Evolutionary conservation across 768 basidiomycete genomes (phyloP), one percentile per base, ranked within the genome.

Genomic region (Suillus subaureus): DNA sequence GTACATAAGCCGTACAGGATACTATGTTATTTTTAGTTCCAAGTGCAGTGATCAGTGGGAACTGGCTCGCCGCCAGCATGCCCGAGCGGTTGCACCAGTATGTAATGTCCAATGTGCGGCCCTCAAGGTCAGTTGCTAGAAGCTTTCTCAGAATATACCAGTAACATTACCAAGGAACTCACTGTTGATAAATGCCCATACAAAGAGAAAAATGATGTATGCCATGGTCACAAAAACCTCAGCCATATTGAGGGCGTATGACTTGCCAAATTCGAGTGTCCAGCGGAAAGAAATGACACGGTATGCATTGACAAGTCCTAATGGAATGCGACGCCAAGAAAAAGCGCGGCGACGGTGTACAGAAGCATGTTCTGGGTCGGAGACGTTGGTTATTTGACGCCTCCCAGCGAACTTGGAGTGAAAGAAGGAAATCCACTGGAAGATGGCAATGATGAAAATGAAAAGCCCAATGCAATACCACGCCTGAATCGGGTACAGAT

Each of bases 21-120:
- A 86, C 74, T 31, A 87, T 71, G 64, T 89, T 89, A 73, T 90
- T 89, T 76, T 85, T 85, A 67, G 84, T 85, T 1, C 86, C 87
- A 31, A 90, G 80, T 3, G 82, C 87, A 18, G 83, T 79, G 70
- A 89, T 76, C 26, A 89, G 76, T 1, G 87, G 84, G 0, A 86
- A 72, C 72, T 89, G 86, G 45, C 78, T 77, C 5, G 74, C 72
- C 0, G 81, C 84, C 37, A 87, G 79, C 40, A 74, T 72, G 0
- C 79, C 83, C 1, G 82, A 78, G 39, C 81, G 76, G 64, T 84
- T 74, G 11, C 67, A 66, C 67, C 70, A 78, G 54, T 73, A 76
- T 6, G 8, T 31, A 13, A 70, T 28, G 40, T 72, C 63, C 13
- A 70, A 67, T 28, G 68, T 69, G 31, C 54, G 21, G 3, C 70